Evolutionary conservation across 192 early-diverging fungal genomes (phyloP).

Genomic region (Coemansia sp.): DNA sequence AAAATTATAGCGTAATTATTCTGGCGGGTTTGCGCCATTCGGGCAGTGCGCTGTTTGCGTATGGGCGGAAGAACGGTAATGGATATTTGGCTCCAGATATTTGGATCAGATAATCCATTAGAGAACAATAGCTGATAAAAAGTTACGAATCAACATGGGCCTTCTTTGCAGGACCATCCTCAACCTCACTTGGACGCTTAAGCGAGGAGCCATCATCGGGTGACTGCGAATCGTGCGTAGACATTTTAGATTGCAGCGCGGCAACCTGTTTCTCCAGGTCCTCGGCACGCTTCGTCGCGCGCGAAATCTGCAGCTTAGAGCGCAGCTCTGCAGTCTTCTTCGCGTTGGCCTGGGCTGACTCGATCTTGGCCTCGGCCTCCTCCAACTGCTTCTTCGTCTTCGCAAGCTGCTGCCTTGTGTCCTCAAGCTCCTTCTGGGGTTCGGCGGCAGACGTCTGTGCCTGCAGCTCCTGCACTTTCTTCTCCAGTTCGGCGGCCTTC

Average conservation of each 20-base stretch:
- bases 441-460: neutral
- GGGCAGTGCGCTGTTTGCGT: too few species aligned
- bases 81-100: neutral
- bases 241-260: constrained; percentile 27
- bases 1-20: too few species aligned
- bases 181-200: constrained; percentile 28
- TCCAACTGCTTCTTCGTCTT: constrained; percentile 40
- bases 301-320: constrained; percentile 48
- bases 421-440: constrained; percentile 18
- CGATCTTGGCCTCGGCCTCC: constrained; percentile 45
- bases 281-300: constrained; percentile 48
- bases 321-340: constrained; percentile 52
- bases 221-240: neutral
- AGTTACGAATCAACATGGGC: constrained; percentile 23
- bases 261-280: constrained; percentile 43
- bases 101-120: neutral
- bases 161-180: constrained; percentile 44
- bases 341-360: constrained; percentile 30
- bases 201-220: constrained; percentile 12
- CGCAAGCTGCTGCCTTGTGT: constrained; percentile 23
- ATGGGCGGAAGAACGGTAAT: too few species aligned
- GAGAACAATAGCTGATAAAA: neutral
- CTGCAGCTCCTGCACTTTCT: constrained; percentile 17
- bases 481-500: constrained; percentile 30
- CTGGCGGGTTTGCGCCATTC: too few species aligned